Evolutionary conservation across 257 asterid genomes (phyloP).

Genomic region (Solanum paucissectum): DNA sequence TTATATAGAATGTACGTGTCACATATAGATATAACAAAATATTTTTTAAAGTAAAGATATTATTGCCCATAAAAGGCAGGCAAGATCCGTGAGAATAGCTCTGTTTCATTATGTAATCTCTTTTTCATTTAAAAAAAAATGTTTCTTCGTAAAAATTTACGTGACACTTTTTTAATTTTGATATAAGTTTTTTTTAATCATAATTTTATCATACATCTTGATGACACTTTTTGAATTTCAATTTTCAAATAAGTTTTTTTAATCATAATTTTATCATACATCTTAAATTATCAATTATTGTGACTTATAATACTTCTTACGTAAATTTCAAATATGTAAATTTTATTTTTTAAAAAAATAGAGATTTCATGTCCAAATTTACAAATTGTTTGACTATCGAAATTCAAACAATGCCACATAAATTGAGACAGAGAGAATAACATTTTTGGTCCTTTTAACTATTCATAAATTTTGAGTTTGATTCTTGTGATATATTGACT

Average conservation of each 20-base stretch:
- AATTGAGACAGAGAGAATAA: too few relatives aligned
- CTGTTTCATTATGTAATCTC: too few relatives aligned
- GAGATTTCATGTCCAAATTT: too few relatives aligned
- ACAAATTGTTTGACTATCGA: background rate
- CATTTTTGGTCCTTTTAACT: background rate
- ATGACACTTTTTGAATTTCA: accelerated
- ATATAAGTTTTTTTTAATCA: too few relatives aligned
- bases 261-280: too few relatives aligned
- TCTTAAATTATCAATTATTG: too few relatives aligned
- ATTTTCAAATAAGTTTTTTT: too few relatives aligned
- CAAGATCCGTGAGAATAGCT: constrained; percentile 31
- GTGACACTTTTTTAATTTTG: accelerated
- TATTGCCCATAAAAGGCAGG: constrained; percentile 1
- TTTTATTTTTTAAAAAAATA: background rate
- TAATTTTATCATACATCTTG: too few relatives aligned
- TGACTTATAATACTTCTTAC: accelerated
- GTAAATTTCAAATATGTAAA: too few relatives aligned
- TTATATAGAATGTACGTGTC: background rate
- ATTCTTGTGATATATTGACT: background rate
- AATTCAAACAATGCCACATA: background rate
- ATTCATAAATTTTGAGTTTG: background rate
- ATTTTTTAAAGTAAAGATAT: background rate
- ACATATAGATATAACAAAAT: background rate
- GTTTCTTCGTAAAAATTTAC: too few relatives aligned
- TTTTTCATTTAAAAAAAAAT: background rate